A percentile compares a stretch with the other conserved stretches of the same genome.
These are phyloP conservation scores for Ceratocystis cubensis DNA, from an alignment of 2,329 filamentous ascomycete genomes.

Conservation along the genomic window DNA sequence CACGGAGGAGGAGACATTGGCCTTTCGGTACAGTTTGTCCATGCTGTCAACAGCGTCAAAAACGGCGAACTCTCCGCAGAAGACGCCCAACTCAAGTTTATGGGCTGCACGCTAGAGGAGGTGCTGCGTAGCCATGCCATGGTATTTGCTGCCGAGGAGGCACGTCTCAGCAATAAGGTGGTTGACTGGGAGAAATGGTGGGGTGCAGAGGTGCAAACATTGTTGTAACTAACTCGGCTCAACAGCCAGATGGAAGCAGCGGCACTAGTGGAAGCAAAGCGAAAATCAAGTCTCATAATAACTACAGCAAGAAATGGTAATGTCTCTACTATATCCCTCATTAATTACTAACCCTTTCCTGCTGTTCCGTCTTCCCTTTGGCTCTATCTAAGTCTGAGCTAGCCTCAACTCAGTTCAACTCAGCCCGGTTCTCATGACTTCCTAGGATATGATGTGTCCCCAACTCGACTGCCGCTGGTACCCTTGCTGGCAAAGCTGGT, in stretches of 20 bases:
- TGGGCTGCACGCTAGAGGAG: constrained; percentile 79
- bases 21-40: constrained; percentile 67
- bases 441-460: constrained; percentile 26
- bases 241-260: background rate
- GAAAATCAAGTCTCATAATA: background rate
- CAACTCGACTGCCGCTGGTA: constrained; percentile 25
- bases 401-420: constrained; percentile 23
- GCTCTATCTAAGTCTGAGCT: background rate
- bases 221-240: constrained; percentile 11
- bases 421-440: constrained; percentile 28
- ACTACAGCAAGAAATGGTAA: background rate
- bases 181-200: constrained; percentile 71
- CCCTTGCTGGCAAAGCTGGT: background rate
- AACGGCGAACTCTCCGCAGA: constrained; percentile 52
- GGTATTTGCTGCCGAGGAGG: constrained; percentile 90
- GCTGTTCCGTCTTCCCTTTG: background rate
- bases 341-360: background rate
- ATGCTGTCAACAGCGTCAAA: constrained; percentile 69
- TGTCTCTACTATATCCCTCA: background rate
- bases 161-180: constrained; percentile 54
- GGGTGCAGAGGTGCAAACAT: constrained; percentile 31
- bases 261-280: background rate
- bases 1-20: constrained; percentile 37
- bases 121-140: constrained; percentile 79
- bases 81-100: constrained; percentile 58